Base-by-base conservation (phyloP, 345 rosid species). In the Mallotus nudiflorus region DNA sequence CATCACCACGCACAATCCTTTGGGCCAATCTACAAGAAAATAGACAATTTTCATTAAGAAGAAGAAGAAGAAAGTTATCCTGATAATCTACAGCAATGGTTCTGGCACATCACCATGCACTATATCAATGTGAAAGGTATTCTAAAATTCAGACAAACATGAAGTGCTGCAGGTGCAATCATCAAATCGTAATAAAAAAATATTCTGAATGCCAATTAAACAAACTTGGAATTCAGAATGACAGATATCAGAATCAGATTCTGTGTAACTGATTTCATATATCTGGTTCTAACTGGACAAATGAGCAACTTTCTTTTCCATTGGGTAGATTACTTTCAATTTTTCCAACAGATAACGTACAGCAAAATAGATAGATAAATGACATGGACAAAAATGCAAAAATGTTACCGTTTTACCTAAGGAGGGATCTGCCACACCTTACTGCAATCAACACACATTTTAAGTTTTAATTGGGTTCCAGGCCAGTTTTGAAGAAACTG, bases 1-100 rank as follows among this genome's bases (percentile, higher is more conserved):
- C 98, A 79, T 91, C 97, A 59, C 98, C 96, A 42, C 92, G 74
- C 48, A 91, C 90, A 72, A 91, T 93, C 67, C 93, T 81, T 62
- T 91, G 96, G 18, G 90, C 92, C 73, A 93, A 80, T 75, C 97
- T 91, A 86, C 72, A 72, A 72, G 65, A 69, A n/a, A 44, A 73
- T 15, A 19, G 11, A 20, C 52, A 62, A 53, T 7, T 49, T 53
- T 66, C 16, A 44, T 20, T 44, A 42, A 25, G 31, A 18, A 35
- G 2, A 52, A 3, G 9, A 59, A 40, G 3, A 51, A 46, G 57
- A 15, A 29, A 2, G 3, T 39, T 16, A 35, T 37, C 6, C 20
- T n/a, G 6, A 27, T 2, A 50, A n/a, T n/a, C n/a, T n/a, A n/a
- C n/a, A n/a, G n/a, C n/a, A n/a, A n/a, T 50, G 18, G 54, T 6